Evolutionary conservation across 306 rosid species (phyloP), one percentile per base, ranked within the genome.

Genomic region (Quercus glauca): DNA sequence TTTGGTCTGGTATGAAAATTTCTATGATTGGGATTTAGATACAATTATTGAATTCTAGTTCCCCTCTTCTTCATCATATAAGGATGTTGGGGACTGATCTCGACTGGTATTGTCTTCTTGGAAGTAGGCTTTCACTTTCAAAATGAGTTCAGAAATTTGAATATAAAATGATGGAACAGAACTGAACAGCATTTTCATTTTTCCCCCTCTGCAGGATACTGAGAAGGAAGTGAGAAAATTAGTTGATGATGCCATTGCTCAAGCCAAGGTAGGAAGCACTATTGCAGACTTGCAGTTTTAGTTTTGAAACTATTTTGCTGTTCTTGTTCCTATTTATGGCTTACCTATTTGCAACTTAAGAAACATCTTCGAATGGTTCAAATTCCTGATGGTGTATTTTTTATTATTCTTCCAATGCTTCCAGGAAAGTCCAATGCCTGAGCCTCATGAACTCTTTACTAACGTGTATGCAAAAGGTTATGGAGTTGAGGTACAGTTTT

Each of bases 201-300:
- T 37, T 56, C 67, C 85, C 61, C 65, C 77, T 80, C 68, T 19
- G 52, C 72, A 96, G 98, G 99, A 96, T 83, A 79, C 82, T 41
- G 99, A 96, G 83, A 96, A 93, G 85, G 90, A 91, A 88, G 56
- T 76, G 61, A 90, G 96, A 79, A 96, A 84, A 85, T 77, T 91
- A 85, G 98, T 93, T 52, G 99, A 96, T 5, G 98, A 96, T 29
- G 97, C 98, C 67, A 93, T 96, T 74, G 98, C 97, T 29, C 80
- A 85, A 88, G 98, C 99, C 59, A 96, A 93, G 97, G 99, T 96
- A 83, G 72, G 84, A 73, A 76, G 49, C 79, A 45, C 15, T 64
- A 33, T 28, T 43, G 21, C 41, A 35, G 41, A 35, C 41, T 35
- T 35, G 0, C 35, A 52, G 12, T n/a, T 70, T 49, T 56, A 23